Percentiles rank a stretch among this genome's conserved stretches.
Conservation (phyloP, 306 rosid genomes). For the Rosa lucieae region DNA sequence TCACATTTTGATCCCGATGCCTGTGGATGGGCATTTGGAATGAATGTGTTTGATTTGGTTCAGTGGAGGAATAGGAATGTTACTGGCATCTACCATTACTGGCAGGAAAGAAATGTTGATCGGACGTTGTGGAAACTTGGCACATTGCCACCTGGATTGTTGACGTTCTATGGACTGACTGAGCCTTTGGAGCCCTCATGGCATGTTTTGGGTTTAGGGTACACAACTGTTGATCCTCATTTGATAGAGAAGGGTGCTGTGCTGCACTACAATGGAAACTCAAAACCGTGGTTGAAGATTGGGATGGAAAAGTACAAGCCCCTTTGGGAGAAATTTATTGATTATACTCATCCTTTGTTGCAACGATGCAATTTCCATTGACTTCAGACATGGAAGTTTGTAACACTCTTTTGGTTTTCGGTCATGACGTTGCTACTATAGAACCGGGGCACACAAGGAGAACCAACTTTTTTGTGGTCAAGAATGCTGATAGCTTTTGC, state of each 20-base stretch:
- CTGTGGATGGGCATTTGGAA: conserved; percentile 97
- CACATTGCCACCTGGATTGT: conserved; percentile 84
- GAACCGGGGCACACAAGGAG: conserved; percentile 15
- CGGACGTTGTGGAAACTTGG: conserved; percentile 91
- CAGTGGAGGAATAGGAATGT: conserved; percentile 90
- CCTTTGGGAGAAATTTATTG: conserved; percentile 76
- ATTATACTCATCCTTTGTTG: conserved; percentile 64
- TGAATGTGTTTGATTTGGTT: conserved; percentile 88
- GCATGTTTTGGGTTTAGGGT: conserved; percentile 88
- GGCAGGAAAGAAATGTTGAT: conserved; percentile 86
- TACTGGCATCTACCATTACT: conserved; percentile 86
- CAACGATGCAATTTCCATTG: conserved; percentile 77
- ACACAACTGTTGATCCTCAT: conserved; percentile 74
- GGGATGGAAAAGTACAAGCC: conserved; percentile 91
- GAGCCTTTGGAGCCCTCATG: conserved; percentile 77
- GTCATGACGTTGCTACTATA: not conserved
- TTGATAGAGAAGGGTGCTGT: conserved; percentile 80
- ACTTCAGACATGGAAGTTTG: conserved; percentile 30
- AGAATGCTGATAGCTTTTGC: conserved; percentile 50
- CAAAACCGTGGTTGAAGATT: conserved; percentile 93
- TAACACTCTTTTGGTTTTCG: not conserved
- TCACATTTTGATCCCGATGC: conserved; percentile 91
- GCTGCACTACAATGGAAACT: conserved; percentile 85
- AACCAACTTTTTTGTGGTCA: conserved; percentile 33
- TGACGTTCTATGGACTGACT: conserved; percentile 85